phyloP scores from a whole-genome alignment of 768 basidiomycete genomes.

The Ramaria rubella region DNA sequence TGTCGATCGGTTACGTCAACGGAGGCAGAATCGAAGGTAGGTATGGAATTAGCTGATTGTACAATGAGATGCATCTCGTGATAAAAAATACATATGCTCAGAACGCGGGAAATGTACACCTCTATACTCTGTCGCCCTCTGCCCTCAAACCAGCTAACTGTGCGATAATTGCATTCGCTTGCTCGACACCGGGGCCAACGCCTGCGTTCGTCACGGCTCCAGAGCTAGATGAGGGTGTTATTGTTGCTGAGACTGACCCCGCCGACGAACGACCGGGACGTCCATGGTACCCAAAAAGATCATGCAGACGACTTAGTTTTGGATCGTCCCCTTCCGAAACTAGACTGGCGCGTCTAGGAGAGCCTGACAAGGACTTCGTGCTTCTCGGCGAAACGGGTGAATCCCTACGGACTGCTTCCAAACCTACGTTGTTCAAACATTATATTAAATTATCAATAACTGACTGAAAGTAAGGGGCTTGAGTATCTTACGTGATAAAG shows the following conservation, averaged over 20 bases:
- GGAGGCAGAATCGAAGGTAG: background rate
- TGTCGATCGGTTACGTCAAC: background rate
- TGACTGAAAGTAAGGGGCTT: background rate
- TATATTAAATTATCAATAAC: background rate
- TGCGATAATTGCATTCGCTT: background rate
- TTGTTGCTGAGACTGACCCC: slow-evolving; percentile 2
- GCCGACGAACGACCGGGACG: slow-evolving; percentile 2
- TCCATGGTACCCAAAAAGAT: slow-evolving; percentile 10
- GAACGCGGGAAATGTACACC: background rate
- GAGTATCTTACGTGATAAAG: slow-evolving; percentile 60
- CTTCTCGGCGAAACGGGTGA: slow-evolving; percentile 1
- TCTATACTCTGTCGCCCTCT: background rate
- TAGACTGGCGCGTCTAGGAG: slow-evolving; percentile 2
- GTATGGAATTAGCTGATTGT: background rate
- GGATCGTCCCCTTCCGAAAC: slow-evolving; percentile 9
- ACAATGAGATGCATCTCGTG: slow-evolving; percentile 4
- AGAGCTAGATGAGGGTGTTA: background rate
- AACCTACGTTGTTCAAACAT: background rate
- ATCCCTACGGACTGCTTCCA: slow-evolving; percentile 11
- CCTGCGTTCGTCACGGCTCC: background rate
- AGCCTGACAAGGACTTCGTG: slow-evolving; percentile 4
- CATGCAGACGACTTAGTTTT: slow-evolving; percentile 9
- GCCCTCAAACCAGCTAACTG: background rate
- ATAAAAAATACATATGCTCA: slow-evolving; percentile 5
- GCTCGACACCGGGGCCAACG: background rate